Evolutionary conservation across 2,329 filamentous ascomycete species (phyloP).

Genomic region (Paracoccidioides lutzii): DNA sequence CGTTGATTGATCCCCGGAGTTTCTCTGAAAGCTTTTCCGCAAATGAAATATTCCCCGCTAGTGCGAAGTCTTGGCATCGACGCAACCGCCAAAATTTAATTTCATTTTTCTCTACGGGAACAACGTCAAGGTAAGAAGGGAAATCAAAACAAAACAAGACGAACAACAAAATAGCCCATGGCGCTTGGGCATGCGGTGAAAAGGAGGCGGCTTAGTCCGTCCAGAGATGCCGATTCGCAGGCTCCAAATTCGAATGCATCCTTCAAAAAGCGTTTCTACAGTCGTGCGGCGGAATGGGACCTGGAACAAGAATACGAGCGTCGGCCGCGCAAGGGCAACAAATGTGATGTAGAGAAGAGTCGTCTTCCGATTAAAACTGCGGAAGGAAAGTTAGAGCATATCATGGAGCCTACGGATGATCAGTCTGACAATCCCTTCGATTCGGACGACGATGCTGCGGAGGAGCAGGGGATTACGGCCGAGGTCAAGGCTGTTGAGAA

Average conservation of each 20-base stretch:
- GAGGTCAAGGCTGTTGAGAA: slow-evolving; percentile 39
- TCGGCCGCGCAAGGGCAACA: slow-evolving; percentile 60
- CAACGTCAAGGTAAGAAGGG: neutral
- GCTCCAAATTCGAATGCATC: slow-evolving; percentile 14
- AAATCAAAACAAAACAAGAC: neutral
- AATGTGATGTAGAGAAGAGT: slow-evolving; percentile 60
- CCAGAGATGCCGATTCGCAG: slow-evolving; percentile 22
- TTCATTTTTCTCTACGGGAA: neutral
- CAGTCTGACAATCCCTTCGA: slow-evolving; percentile 53
- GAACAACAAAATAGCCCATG: slow-evolving; percentile 24
- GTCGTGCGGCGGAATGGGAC: slow-evolving; percentile 70
- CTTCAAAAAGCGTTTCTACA: slow-evolving; percentile 47
- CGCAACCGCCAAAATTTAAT: neutral
- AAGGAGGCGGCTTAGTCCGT: slow-evolving; percentile 38
- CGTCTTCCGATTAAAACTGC: slow-evolving; percentile 76
- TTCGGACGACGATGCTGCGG: slow-evolving; percentile 43
- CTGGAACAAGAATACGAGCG: slow-evolving; percentile 85
- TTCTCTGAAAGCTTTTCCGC: slow-evolving; percentile 12
- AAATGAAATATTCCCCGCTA: slow-evolving; percentile 14
- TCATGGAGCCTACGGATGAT: slow-evolving; percentile 39
- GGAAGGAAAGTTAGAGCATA: slow-evolving; percentile 57
- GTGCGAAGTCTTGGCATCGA: slow-evolving; percentile 19
- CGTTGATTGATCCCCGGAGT: neutral
- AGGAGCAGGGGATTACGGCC: slow-evolving; percentile 35
- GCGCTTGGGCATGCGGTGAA: slow-evolving; percentile 36